Conservation (phyloP, 768 basidiomycete genomes). For the Phlebiopsis flavidoalba region DNA sequence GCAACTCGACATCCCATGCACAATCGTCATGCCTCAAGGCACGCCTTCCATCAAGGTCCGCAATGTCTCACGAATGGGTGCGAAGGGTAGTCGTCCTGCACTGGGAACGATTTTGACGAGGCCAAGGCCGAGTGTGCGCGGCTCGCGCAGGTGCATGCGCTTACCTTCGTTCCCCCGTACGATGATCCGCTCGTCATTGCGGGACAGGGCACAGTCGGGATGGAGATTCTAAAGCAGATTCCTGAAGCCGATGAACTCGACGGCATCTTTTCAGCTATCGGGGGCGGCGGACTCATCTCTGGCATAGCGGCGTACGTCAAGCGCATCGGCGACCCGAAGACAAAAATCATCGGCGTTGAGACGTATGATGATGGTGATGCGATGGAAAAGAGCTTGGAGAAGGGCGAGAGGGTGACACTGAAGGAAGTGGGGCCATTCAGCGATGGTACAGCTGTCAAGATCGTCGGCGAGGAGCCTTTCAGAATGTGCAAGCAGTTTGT, state of each 20-base stretch:
- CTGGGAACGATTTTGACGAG: slow-evolving; percentile 90
- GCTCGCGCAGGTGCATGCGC: slow-evolving; percentile 67
- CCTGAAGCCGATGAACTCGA: slow-evolving; percentile 71
- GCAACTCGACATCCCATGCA: slow-evolving; percentile 85
- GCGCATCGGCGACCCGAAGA: slow-evolving; percentile 80
- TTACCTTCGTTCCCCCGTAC: slow-evolving; percentile 93
- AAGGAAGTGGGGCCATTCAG: slow-evolving; percentile 93
- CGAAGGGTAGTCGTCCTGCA: slow-evolving; percentile 92
- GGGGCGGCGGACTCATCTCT: slow-evolving; percentile 90
- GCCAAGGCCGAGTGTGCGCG: slow-evolving; percentile 93
- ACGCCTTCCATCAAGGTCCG: slow-evolving; percentile 96
- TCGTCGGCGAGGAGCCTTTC: slow-evolving; percentile 94
- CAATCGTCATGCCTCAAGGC: slow-evolving; percentile 97
- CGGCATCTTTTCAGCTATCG: slow-evolving; percentile 86
- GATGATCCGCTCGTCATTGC: slow-evolving; percentile 97
- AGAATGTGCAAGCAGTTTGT: slow-evolving; percentile 83
- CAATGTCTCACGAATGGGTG: slow-evolving; percentile 91
- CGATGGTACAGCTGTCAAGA: slow-evolving; percentile 95
- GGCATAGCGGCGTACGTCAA: slow-evolving; percentile 92
- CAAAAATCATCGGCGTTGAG: slow-evolving; percentile 86
- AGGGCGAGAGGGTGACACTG: slow-evolving; percentile 79
- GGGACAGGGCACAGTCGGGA: slow-evolving; percentile 91
- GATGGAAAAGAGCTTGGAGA: slow-evolving; percentile 77
- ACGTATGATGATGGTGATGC: slow-evolving; percentile 92
- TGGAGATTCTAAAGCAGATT: slow-evolving; percentile 92